These are phyloP conservation scores for Fusarium falciforme DNA, from an alignment of 2,329 filamentous ascomycete species.

Conservation along the genomic window DNA sequence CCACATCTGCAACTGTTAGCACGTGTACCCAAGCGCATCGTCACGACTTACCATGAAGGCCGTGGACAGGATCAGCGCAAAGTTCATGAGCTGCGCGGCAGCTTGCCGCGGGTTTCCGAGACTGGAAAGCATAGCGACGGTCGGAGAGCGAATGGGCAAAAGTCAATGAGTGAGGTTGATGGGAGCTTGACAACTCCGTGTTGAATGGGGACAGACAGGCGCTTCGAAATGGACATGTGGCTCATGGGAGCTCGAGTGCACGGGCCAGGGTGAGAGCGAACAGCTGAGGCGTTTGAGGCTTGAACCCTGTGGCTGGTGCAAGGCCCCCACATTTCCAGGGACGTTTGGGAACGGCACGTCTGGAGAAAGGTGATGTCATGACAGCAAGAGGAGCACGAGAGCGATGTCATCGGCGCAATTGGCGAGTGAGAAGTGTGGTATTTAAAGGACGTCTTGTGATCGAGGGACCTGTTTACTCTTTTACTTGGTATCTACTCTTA, in stretches of 20 bases:
- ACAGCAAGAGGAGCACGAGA: slow-evolving; percentile 25
- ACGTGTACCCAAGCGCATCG: slow-evolving; percentile 28
- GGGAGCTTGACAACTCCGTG: slow-evolving; percentile 33
- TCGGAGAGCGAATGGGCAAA: neutral
- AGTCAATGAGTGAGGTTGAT: slow-evolving; percentile 2
- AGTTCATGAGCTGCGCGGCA: slow-evolving; percentile 86
- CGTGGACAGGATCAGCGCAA: slow-evolving; percentile 88
- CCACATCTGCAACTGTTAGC: slow-evolving; percentile 70
- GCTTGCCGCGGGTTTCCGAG: slow-evolving; percentile 83
- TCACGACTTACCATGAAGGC: slow-evolving; percentile 81
- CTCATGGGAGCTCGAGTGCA: slow-evolving; percentile 33
- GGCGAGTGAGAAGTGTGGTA: slow-evolving; percentile 23
- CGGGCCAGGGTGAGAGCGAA: slow-evolving; percentile 17
- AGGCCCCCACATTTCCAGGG: slow-evolving; percentile 23
- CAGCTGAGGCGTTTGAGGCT: slow-evolving; percentile 31
- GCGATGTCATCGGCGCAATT: slow-evolving; percentile 43
- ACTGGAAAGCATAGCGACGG: slow-evolving; percentile 70
- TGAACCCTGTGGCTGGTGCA: slow-evolving; percentile 14
- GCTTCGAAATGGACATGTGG: slow-evolving; percentile 37
- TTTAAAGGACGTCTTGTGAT: slow-evolving; percentile 20
- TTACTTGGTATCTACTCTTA: neutral
- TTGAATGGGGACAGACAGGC: slow-evolving; percentile 29
- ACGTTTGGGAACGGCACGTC: neutral
- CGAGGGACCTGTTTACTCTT: neutral
- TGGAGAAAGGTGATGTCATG: slow-evolving; percentile 43